A percentile compares a stretch with the other conserved stretches of the same genome.
phyloP scores from a whole-genome alignment of 331 rosid species.

The Quercus lobata region DNA sequence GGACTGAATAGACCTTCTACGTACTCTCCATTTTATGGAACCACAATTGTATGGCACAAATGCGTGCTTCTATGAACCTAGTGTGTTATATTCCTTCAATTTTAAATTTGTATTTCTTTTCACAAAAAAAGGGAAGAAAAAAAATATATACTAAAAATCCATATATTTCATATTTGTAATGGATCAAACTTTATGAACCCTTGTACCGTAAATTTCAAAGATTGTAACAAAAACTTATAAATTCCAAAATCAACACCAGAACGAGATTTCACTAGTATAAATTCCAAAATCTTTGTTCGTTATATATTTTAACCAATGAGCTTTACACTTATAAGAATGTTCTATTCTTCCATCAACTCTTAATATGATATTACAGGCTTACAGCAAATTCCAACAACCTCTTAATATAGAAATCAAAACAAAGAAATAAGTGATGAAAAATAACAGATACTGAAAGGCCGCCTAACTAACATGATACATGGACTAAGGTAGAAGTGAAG shows the following conservation, averaged over 20 bases:
- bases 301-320: slow-evolving; percentile 16
- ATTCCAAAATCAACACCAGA: slow-evolving; percentile 3
- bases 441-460: slow-evolving; percentile 22
- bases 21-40: too few relatives aligned
- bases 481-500: slow-evolving; percentile 27
- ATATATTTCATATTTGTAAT: too few relatives aligned
- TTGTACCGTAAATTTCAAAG: background rate
- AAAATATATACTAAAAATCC: too few relatives aligned
- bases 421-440: slow-evolving; percentile 13
- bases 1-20: too few relatives aligned
- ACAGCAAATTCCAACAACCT: slow-evolving; percentile 26
- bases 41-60: too few relatives aligned
- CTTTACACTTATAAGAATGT: slow-evolving; percentile 40
- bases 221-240: slow-evolving; percentile 10
- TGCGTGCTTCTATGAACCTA: too few relatives aligned
- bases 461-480: slow-evolving; percentile 46
- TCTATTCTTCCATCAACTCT: slow-evolving; percentile 4
- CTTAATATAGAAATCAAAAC: slow-evolving; percentile 26
- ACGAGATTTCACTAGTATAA: background rate
- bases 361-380: slow-evolving; percentile 15
- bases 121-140: too few relatives aligned
- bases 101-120: too few relatives aligned
- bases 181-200: too few relatives aligned
- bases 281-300: slow-evolving; percentile 19
- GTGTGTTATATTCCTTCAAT: too few relatives aligned